Base-by-base conservation (phyloP, 768 basidiomycete species). In the Panellus pusillus region DNA sequence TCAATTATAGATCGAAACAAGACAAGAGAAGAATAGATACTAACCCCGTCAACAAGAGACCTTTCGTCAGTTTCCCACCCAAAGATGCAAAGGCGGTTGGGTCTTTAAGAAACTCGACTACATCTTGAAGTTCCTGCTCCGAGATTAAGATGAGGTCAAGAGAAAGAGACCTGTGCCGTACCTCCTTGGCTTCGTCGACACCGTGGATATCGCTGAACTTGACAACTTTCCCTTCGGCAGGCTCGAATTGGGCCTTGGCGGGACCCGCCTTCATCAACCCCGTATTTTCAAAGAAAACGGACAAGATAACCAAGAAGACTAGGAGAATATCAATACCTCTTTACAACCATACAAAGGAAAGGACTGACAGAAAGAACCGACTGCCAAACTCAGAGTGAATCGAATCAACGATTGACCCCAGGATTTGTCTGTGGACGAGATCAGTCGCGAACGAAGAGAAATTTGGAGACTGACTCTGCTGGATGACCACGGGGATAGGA, bases 121-220 rank as follows among this genome's bases (percentile, higher is more conserved):
- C 84, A 66, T 98, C 96, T 78, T 90, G 84, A 29, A 98, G 78
- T 78, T 95, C 94, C 89, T 93, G 62, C 42, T 48, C 43, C 47
- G 14, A 13, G 18, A 46, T 62, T 19, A 38, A 63, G 54, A 11
- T 12, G 15, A 38, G 47, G 18, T 29, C 29, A 50, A 35, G 20
- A 29, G 32, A 44, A 32, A 36, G n/a, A 38, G 1, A 52, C 44
- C 14, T n/a, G 18, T 12, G 20, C 14, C 44, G 54, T 24, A 88
- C 94, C 66, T 89, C 84, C 71, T 98, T 98, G 32, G 91, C 97
- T 71, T 99, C 97, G 62, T 98, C 97, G 24, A 96, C 89, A 28
- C 97, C 97, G 60, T 98, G 95, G 6, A 99, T 94, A 70, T 99
- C 97, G 58, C 82, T 86, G 66, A 99, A 98, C 63, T 82, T 94